Conservation (phyloP, 139 green algal species). For the Micractinium conductrix region DNA sequence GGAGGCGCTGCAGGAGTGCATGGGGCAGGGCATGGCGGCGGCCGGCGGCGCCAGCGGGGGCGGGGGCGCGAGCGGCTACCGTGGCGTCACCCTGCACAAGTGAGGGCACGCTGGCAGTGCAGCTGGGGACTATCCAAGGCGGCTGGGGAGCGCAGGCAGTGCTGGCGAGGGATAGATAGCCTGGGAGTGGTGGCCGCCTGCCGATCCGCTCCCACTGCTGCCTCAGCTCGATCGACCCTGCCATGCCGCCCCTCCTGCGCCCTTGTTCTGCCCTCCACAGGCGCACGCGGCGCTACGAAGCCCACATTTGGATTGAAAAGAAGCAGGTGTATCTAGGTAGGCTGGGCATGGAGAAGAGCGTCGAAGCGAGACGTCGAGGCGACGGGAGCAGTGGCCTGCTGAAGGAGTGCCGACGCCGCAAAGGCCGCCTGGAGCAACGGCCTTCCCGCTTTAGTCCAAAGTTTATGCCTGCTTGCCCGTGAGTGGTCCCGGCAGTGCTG, state of each 20-base stretch:
- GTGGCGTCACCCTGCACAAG: slow-evolving; percentile 60
- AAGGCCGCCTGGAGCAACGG: too few relatives aligned
- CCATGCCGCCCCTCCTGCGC: neutral
- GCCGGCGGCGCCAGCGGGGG: neutral
- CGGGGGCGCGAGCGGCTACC: slow-evolving; percentile 39
- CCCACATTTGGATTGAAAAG: slow-evolving; percentile 60
- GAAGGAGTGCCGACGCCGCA: too few relatives aligned
- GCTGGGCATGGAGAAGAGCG: too few relatives aligned
- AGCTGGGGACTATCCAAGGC: too few relatives aligned
- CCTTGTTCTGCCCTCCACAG: neutral
- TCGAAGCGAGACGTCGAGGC: too few relatives aligned
- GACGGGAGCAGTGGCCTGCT: too few relatives aligned
- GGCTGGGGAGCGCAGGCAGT: neutral
- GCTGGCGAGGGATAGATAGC: neutral
- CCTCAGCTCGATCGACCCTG: neutral
- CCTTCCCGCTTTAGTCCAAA: too few relatives aligned
- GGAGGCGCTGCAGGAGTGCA: neutral
- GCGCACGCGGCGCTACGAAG: neutral
- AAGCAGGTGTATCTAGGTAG: slow-evolving; percentile 61
- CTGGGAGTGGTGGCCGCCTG: too few relatives aligned
- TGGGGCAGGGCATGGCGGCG: too few relatives aligned
- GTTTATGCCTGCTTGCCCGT: too few relatives aligned
- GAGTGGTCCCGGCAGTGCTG: neutral
- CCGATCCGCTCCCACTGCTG: too few relatives aligned
- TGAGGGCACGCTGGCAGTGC: neutral